A percentile compares a stretch with the other conserved stretches of the same genome.
Evolutionary conservation across 768 basidiomycete genomes (phyloP).

Genomic region (Boletales sp.): DNA sequence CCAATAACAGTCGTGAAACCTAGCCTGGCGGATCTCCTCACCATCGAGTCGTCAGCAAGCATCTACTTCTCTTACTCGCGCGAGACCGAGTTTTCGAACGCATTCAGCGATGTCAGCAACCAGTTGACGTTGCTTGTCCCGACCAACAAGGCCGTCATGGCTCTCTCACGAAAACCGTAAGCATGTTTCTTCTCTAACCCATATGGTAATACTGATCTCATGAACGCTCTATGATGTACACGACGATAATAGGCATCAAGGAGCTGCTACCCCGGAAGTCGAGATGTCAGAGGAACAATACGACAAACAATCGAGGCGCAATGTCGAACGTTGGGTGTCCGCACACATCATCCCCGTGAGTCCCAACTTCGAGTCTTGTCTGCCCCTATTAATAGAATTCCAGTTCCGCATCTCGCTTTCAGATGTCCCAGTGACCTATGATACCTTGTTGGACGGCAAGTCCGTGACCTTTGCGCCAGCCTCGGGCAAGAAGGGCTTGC

Average conservation of each 20-base stretch:
- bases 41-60: conserved; percentile 68
- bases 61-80: conserved; percentile 85
- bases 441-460: conserved; percentile 58
- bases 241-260: conserved; percentile 52
- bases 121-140: conserved; percentile 69
- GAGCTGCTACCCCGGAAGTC: conserved; percentile 43
- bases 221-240: neutral
- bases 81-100: conserved; percentile 57
- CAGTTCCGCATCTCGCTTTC: conserved; percentile 47
- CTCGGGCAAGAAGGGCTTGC: conserved; percentile 29
- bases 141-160: conserved; percentile 86
- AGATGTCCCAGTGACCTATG: conserved; percentile 36
- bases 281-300: conserved; percentile 66
- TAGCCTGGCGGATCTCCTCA: conserved; percentile 70
- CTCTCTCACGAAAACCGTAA: conserved; percentile 77
- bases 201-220: neutral
- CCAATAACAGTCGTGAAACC: conserved; percentile 47
- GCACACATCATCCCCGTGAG: conserved; percentile 82
- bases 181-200: conserved; percentile 22
- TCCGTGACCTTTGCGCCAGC: conserved; percentile 51
- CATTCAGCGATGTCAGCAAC: conserved; percentile 35
- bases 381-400: neutral
- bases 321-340: conserved; percentile 77
- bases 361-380: neutral
- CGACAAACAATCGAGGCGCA: conserved; percentile 54